Evolutionary conservation across 2,329 filamentous ascomycete species (phyloP).

Genomic region (Diaporthe humulicola): DNA sequence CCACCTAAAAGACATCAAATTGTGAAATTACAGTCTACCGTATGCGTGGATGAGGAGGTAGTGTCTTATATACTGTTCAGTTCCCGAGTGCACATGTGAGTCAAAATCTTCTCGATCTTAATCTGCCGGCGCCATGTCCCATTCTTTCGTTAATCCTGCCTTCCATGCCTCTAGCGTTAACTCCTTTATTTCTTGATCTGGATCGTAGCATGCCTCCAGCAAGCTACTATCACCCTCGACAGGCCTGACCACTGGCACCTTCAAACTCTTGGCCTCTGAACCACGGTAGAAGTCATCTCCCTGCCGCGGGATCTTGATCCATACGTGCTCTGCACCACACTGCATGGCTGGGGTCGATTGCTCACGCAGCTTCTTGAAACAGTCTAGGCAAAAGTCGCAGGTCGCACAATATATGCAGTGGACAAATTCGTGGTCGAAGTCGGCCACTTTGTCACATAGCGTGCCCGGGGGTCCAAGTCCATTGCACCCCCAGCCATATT

Average conservation of each 20-base stretch:
- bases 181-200: not conserved
- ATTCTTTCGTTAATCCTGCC: not conserved
- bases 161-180: slow-evolving; percentile 7
- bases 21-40: no score
- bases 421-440: slow-evolving; percentile 36
- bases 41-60: no score
- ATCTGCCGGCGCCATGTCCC: not conserved
- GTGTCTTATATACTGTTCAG: no score
- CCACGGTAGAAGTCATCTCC: slow-evolving; percentile 40
- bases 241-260: slow-evolving; percentile 33
- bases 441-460: slow-evolving; percentile 21
- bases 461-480: slow-evolving; percentile 8
- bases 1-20: no score
- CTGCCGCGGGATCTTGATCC: slow-evolving; percentile 39
- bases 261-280: slow-evolving; percentile 15
- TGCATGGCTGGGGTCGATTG: slow-evolving; percentile 19
- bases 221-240: not conserved
- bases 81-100: no score
- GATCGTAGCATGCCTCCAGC: not conserved
- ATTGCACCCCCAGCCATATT: not conserved
- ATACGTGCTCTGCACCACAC: slow-evolving; percentile 42
- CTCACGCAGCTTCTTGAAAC: slow-evolving; percentile 40
- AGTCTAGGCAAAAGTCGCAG: slow-evolving; percentile 42
- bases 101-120: not conserved
- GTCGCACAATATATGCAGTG: slow-evolving; percentile 43